Base-by-base conservation (phyloP, 257 asterid genomes). In the Fraxinus cuspidata region DNA sequence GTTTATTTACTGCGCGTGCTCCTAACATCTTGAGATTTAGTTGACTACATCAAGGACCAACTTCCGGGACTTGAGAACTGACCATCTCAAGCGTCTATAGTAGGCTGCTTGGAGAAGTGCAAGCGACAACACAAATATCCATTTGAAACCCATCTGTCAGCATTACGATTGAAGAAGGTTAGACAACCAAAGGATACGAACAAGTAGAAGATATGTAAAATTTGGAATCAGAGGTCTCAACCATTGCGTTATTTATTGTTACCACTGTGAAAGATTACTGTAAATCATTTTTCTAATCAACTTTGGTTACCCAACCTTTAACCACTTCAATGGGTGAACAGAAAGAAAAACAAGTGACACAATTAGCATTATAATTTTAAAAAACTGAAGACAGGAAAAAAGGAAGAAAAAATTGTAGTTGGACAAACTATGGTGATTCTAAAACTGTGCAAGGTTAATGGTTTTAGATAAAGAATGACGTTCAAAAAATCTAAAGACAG, bases 71-170 rank as follows among this genome's bases (percentile, higher is more conserved):
- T 91, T 91, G 60, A 72, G 60, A 83, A 88, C 83, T 2, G 94
- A 91, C 96, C 96, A 91, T 80, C 70, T 88, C 88, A 89, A 73
- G 31, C 96, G 90, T 47, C 94, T 79, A 75, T 91, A 85, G 71
- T 87, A 90, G 18, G 86, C 93, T 5, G 93, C 96, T 83, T 88
- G 93, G 74, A 90, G 88, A 77, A 90, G 91, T 66, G 96, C 93
- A 2, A 90, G 90, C 4, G 96, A 90, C 75, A 90, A 65, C 44
- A 90, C 91, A 29, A 88, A 81, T 5, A 88, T 88, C 96, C 93
- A 90, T 77, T 90, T 90, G 84, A 90, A 88, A 60, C 96, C 96
- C 93, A 90, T 88, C 96, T 90, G 93, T 49, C 64, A 23, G 64
- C 35, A 68, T 74, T 7, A 44, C 58, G 53, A 34, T 70, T 42